Evolutionary conservation across 768 basidiomycete species (phyloP).

Genomic region (Boletus insuetus): DNA sequence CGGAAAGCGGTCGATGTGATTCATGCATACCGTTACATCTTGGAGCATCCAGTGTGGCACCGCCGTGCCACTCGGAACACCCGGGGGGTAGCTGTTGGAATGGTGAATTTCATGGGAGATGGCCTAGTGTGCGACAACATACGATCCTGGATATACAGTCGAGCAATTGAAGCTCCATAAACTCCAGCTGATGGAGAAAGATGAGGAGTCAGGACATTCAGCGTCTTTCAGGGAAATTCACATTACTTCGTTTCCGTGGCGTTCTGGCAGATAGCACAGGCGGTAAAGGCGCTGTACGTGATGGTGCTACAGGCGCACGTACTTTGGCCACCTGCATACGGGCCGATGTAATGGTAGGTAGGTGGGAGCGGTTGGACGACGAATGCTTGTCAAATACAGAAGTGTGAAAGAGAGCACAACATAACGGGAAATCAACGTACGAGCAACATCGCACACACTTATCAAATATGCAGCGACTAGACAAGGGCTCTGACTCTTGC

Average conservation of each 20-base stretch:
- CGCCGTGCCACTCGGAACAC: conserved; percentile 44
- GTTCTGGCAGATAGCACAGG: conserved; percentile 58
- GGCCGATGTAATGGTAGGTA: too few species aligned
- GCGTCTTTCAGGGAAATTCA: background rate
- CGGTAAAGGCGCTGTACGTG: conserved; percentile 52
- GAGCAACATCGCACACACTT: conserved; percentile 39
- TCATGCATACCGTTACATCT: conserved; percentile 44
- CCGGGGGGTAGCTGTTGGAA: conserved; percentile 40
- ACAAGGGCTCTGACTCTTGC: conserved; percentile 46
- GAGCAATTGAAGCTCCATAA: conserved; percentile 49
- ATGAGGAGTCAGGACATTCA: background rate
- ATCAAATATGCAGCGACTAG: conserved; percentile 43
- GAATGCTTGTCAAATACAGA: too few species aligned
- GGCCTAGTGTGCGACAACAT: background rate
- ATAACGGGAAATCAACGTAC: conserved; percentile 30
- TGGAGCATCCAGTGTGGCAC: conserved; percentile 65
- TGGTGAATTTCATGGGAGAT: background rate
- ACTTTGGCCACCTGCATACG: conserved; percentile 18
- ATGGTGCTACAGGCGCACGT: conserved; percentile 55
- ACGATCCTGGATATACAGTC: conserved; percentile 29
- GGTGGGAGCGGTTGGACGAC: too few species aligned
- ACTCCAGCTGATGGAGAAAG: conserved; percentile 40
- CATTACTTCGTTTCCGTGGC: conserved; percentile 36
- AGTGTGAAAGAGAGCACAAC: conserved; percentile 2
- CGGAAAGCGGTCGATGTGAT: background rate